Evolutionary conservation across 1,284 basidiomycete genomes (phyloP), one percentile per base, ranked within the genome.

Genomic region (Ceratobasidium sp.): DNA sequence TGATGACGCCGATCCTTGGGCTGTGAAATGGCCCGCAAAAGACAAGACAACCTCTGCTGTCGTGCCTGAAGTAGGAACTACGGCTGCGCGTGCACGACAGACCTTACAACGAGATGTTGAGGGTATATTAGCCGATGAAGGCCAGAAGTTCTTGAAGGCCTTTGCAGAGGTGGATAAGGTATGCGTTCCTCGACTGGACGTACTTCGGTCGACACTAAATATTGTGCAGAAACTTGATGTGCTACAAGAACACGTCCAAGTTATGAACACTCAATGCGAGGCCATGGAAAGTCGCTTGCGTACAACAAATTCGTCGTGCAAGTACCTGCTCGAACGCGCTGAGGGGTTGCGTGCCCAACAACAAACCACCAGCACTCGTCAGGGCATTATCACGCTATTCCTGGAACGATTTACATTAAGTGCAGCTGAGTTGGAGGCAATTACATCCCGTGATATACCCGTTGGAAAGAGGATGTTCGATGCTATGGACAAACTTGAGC

Each of bases 141-240:
- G 93, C 76, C 86, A 87, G 57, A 87, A 88, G 75, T 96, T 98
- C 80, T 81, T 98, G 67, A 85, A 87, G 46, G 93, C 93, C 0
- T 92, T 98, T 73, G 88, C 88, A 13, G 89, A 94, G 77, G 94
- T 98, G 26, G 93, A 98, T 82, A 86, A 92, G 83, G 95, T 95
- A 78, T 62, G 58, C 59, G 41, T 38, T 58, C 21, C 72, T 54
- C 38, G 59, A 57, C 14, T 47, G 30, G 38, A 23, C 28, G 44
- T 49, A 30, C 9, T 49, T 7, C 5, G 4, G 43, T 14, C 26
- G 9, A 26, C 47, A 50, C 41, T 61, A 28, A 52, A n/a, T 26
- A 46, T 28, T 21, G 47, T 52, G 14, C 46, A 96, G 94, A 95
- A 93, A 87, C 82, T 97, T 63, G 87, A 89, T 77, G 86, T 88